Evolutionary conservation across 257 asterid genomes (phyloP), one percentile per base, ranked within the genome.

Genomic region (Jasminum sambac): DNA sequence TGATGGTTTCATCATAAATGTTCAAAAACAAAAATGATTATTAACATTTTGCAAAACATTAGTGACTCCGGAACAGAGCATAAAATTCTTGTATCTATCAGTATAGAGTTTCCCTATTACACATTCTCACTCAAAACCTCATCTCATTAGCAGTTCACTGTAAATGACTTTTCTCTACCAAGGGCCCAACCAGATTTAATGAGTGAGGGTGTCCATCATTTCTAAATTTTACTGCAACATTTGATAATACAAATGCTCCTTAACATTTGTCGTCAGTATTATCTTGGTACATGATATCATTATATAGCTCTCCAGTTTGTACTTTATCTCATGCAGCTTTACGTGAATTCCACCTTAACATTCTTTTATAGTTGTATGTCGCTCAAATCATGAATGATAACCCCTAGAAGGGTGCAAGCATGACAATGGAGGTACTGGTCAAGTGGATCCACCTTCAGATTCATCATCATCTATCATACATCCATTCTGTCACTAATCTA

Each of bases 401-500:
- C 17, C 17, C 30, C 21, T 19, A 52, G 4, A 17, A 48, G 59
- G 10, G 25, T 17, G 8, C 59, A 6, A 55, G n/a, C 6, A 11
- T 40, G 10, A 52, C 60, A 52, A 7, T 52, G 24, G 30, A 52
- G 11, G 14, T 55, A 55, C 16, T 55, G 30, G 7, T 21, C 62
- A 2, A 55, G 60, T 26, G 21, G 34, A 55, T 55, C 30, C 21
- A 55, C 62, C 34, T 52, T 48, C 23, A 48, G 59, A 48, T 48
- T 48, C 19, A 48, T 19, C 10, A 10, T 19, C 16, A 23, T 55
- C n/a, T 23, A 55, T 23, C 5, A 19, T 21, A 9, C 16, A 21
- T 55, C 34, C 26, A 11, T 23, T 30, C 62, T 10, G 62, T 52
- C 42, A 60, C 34, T 19, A 44, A 59, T 58, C 38, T 72, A 58